phyloP scores from a whole-genome alignment of 1,139 yeast genomes.

The Meyerozyma guilliermondii region DNA sequence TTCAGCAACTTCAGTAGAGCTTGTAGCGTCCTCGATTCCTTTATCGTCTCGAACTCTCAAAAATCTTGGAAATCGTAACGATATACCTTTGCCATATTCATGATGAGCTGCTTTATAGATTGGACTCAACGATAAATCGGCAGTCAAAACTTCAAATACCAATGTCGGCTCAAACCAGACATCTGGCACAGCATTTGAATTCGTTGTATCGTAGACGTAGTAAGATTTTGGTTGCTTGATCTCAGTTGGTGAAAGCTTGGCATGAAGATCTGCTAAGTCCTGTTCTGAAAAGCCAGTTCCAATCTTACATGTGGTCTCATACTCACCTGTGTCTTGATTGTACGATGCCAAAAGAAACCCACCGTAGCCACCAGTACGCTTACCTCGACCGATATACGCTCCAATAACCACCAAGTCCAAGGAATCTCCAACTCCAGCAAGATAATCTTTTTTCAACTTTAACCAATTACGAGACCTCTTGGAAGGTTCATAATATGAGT shows the following conservation, averaged over 20 bases:
- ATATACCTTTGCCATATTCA: constrained; percentile 79
- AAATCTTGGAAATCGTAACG: constrained; percentile 88
- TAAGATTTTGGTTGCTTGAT: constrained; percentile 64
- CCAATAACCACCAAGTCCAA: constrained; percentile 92
- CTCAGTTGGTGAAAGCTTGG: constrained; percentile 64
- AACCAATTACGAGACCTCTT: constrained; percentile 95
- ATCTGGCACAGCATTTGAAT: constrained; percentile 71
- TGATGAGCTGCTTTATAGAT: constrained; percentile 83
- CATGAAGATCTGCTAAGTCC: constrained; percentile 55
- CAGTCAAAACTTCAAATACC: constrained; percentile 89
- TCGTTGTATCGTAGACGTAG: constrained; percentile 59
- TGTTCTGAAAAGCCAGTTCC: constrained; percentile 98
- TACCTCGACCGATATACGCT: constrained; percentile 91
- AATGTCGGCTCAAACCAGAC: constrained; percentile 93
- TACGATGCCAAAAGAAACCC: constrained; percentile 89
- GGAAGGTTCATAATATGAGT: constrained; percentile 87
- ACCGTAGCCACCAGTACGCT: constrained; percentile 91
- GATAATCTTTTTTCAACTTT: constrained; percentile 87
- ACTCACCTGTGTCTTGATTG: constrained; percentile 85
- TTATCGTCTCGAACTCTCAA: constrained; percentile 85
- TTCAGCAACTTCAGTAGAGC: constrained; percentile 85
- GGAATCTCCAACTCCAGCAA: constrained; percentile 94
- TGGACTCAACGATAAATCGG: constrained; percentile 90
- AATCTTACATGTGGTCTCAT: constrained; percentile 91
- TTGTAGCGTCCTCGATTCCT: constrained; percentile 82